Percentiles rank a stretch among this genome's conserved stretches.
Evolutionary conservation across 2,329 filamentous ascomycete genomes (phyloP).

Genomic region (Botrytis paeoniae): DNA sequence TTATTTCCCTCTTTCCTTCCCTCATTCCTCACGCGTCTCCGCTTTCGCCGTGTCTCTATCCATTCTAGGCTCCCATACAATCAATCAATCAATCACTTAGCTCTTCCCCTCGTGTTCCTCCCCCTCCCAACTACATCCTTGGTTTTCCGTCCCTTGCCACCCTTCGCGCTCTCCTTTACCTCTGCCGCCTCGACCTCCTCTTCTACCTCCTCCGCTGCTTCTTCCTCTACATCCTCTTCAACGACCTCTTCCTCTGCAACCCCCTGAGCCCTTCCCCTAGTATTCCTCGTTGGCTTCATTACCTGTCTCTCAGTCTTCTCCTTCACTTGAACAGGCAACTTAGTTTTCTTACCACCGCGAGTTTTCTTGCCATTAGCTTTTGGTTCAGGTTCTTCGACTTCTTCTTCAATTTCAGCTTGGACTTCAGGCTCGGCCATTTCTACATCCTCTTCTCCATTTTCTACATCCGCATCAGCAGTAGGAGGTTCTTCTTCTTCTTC

Average conservation of each 20-base stretch:
- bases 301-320: not conserved
- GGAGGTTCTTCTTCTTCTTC: constrained; percentile 27
- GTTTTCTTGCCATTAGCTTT: constrained; percentile 1
- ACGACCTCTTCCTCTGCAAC: constrained; percentile 1
- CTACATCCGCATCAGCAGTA: constrained; percentile 7
- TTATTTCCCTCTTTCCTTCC: not conserved
- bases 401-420: not conserved
- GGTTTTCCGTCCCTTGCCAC: not conserved
- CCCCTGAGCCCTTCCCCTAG: not conserved
- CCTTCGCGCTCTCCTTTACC: not conserved
- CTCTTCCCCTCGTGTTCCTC: constrained; percentile 2
- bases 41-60: not conserved
- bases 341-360: not conserved
- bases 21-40: not conserved
- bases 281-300: not conserved
- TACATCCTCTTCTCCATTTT: constrained; percentile 17
- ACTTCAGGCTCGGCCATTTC: not conserved
- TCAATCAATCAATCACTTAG: not conserved
- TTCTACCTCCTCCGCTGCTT: not conserved
- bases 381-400: not conserved
- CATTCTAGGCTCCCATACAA: not conserved
- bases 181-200: not conserved
- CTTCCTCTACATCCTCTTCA: not conserved
- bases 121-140: not conserved
- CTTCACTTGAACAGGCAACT: not conserved